Base-by-base conservation (phyloP, 106 monocot genomes). In the Agapanthus africanus region DNA sequence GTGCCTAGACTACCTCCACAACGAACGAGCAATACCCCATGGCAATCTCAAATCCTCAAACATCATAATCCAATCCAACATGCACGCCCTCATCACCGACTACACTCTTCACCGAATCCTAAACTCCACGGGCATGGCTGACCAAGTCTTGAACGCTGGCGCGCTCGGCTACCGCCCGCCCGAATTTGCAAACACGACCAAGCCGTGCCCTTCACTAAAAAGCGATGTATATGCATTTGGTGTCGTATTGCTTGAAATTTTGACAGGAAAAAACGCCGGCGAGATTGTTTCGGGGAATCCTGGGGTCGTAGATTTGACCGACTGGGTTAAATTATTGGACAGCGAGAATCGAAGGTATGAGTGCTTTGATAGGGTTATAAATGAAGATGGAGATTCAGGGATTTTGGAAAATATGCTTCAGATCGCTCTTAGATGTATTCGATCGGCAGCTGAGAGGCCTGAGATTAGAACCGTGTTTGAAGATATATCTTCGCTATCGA, bases 11-110 rank as follows among this genome's bases (percentile, higher is more conserved):
- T 81, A 83, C 67, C 68, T 93, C 15, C 93, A 93, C 73, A 83
- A 81, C 32, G 82, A 88, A 33, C 70, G 79, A 54, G 73, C 83
- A 63, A 85, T 93, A 41, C 93, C 93, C 73, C 93, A 93, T 63
- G 93, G 93, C 63, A 93, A 93, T 66, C 78, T 93, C 16, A 93
- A 93, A 69, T 86, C 93, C 23, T 72, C 85, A 6, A 93, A 93
- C 67, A 66, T 93, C 28, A 46, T 86, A 25, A 65, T 40, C 37
- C 81, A 81, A 40, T 39, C 42, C 42, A 38, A 26, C 37, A 21
- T 74, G 49, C 73, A 76, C 23, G 79, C 85, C 22, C 59, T 88
- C 42, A 42, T 93, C 14, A 81, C 85, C 0, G 93, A 93, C 54
- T 88, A 88, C 77, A 81, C 81, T 57, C 79, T 88, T 6, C 93